These are phyloP conservation scores for Coemansia biformis DNA, from an alignment of 192 early-diverging fungal species.

Conservation along the genomic window DNA sequence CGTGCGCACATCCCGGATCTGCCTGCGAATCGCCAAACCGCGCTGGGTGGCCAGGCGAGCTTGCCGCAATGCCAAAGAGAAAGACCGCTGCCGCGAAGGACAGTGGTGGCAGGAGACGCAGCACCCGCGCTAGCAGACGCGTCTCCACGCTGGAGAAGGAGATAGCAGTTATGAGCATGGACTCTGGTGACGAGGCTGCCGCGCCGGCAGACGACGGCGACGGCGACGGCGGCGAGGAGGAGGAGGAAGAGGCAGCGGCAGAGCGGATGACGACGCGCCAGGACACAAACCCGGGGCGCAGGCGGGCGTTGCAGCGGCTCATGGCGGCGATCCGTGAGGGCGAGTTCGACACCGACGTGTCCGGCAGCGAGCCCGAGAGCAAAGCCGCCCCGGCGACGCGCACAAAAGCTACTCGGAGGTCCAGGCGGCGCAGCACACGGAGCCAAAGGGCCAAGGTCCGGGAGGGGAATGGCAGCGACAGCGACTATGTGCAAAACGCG, in stretches of 20 bases:
- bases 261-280: slow-evolving; percentile 37
- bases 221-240: neutral
- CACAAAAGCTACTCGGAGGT: neutral
- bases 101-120: neutral
- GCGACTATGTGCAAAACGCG: slow-evolving; percentile 22
- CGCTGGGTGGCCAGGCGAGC: no score
- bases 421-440: slow-evolving; percentile 1
- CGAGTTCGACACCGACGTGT: slow-evolving; percentile 25
- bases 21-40: no score
- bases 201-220: neutral
- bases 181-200: slow-evolving; percentile 3
- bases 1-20: no score
- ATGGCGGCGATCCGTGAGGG: slow-evolving; percentile 32
- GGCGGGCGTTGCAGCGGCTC: slow-evolving; percentile 24
- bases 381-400: neutral
- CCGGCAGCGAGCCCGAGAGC: neutral
- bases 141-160: slow-evolving; percentile 9
- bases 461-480: slow-evolving; percentile 7
- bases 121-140: slow-evolving; percentile 4
- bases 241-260: slow-evolving; percentile 1
- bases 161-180: slow-evolving; percentile 7
- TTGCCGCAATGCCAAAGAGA: neutral
- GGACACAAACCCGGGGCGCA: slow-evolving; percentile 27
- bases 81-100: no score
- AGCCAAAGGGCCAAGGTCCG: slow-evolving; percentile 1